Evolutionary conservation across 768 basidiomycete genomes (phyloP).

Genomic region (Cyclocybe cylindracea): DNA sequence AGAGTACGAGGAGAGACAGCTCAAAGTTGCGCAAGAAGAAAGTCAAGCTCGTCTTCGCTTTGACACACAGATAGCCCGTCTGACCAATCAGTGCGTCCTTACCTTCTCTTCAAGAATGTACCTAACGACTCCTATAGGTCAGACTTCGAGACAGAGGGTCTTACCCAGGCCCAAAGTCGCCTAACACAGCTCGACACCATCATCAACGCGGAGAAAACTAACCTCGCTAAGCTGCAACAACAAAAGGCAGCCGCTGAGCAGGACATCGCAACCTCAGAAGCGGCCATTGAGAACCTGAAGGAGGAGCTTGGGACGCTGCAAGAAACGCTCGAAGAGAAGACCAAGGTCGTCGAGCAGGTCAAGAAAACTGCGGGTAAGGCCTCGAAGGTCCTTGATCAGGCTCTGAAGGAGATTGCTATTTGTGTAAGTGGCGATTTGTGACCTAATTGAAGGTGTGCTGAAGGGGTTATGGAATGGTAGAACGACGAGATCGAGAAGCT

Average conservation of each 20-base stretch:
- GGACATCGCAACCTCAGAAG: slow-evolving; percentile 62
- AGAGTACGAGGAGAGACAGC: slow-evolving; percentile 91
- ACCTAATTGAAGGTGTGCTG: neutral
- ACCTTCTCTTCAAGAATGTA: neutral
- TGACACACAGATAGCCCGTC: slow-evolving; percentile 82
- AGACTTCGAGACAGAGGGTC: slow-evolving; percentile 80
- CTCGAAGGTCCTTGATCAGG: slow-evolving; percentile 78
- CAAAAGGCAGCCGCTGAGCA: slow-evolving; percentile 54
- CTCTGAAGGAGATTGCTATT: slow-evolving; percentile 84
- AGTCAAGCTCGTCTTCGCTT: slow-evolving; percentile 81
- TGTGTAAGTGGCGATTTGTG: slow-evolving; percentile 48
- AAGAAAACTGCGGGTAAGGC: slow-evolving; percentile 73
- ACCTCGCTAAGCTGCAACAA: slow-evolving; percentile 52
- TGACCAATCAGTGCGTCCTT: slow-evolving; percentile 76
- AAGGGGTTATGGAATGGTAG: slow-evolving; percentile 13
- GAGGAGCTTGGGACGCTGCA: slow-evolving; percentile 63
- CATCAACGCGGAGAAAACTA: slow-evolving; percentile 52
- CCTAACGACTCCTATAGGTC: slow-evolving; percentile 44
- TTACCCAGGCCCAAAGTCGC: slow-evolving; percentile 65
- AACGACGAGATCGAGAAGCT: slow-evolving; percentile 88
- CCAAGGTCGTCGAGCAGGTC: slow-evolving; percentile 70
- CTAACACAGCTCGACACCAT: slow-evolving; percentile 53
- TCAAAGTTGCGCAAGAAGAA: slow-evolving; percentile 87
- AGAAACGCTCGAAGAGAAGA: slow-evolving; percentile 71
- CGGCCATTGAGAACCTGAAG: slow-evolving; percentile 54